phyloP scores from a whole-genome alignment of 352 stramenopile genomes.

The Globisporangium cylindrosporum region DNA sequence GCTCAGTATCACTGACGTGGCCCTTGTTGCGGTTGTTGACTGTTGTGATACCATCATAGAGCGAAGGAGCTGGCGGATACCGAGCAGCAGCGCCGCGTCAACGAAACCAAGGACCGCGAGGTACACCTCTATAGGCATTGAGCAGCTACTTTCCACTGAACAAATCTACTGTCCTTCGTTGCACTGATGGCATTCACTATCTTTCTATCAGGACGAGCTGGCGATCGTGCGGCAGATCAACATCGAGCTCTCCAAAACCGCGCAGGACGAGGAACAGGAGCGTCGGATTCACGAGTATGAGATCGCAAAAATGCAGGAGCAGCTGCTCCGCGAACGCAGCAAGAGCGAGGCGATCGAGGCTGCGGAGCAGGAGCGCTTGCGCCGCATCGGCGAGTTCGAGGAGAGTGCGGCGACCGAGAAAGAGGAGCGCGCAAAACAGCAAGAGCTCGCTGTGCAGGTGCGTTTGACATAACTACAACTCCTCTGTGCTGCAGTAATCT shows the following conservation, averaged over 20 bases:
- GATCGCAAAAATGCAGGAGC: conserved; percentile 54
- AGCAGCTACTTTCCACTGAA: too few relatives aligned
- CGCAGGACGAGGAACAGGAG: conserved; percentile 60
- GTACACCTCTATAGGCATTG: conserved; percentile 5
- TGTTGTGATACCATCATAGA: conserved; percentile 14
- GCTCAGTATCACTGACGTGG: not conserved
- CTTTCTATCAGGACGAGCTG: not conserved
- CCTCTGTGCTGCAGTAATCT: too few relatives aligned
- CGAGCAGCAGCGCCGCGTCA: conserved; percentile 51
- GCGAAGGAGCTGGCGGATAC: conserved; percentile 52
- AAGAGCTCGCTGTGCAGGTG: conserved; percentile 37
- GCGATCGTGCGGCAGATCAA: conserved; percentile 75
- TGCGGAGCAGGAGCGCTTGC: conserved; percentile 42
- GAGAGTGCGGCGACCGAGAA: conserved; percentile 1
- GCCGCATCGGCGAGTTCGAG: conserved; percentile 42
- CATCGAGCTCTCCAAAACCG: conserved; percentile 56
- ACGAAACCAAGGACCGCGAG: conserved; percentile 49
- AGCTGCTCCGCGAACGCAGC: conserved; percentile 51
- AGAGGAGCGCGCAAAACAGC: conserved; percentile 21
- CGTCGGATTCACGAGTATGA: conserved; percentile 65
- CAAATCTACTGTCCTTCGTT: too few relatives aligned
- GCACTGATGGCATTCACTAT: too few relatives aligned
- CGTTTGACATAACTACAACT: not conserved
- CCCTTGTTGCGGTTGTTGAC: not conserved
- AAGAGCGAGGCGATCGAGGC: conserved; percentile 35